These are phyloP conservation scores for Macadamia tetraphylla DNA, from an alignment of 164 flowering plant species.

Conservation along the genomic window DNA sequence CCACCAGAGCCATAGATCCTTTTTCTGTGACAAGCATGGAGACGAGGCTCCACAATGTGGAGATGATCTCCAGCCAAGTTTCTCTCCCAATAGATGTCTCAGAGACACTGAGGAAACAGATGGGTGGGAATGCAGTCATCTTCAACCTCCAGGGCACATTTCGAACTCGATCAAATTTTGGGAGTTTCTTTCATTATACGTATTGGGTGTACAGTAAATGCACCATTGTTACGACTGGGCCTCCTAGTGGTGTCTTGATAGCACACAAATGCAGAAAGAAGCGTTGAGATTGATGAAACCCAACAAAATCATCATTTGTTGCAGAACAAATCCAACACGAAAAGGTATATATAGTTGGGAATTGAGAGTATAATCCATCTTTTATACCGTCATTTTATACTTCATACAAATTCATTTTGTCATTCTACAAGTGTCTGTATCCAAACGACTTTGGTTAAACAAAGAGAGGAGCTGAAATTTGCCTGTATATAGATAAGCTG, in stretches of 20 bases:
- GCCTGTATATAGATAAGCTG: too few relatives aligned
- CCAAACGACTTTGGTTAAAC: too few relatives aligned
- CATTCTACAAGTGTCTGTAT: too few relatives aligned
- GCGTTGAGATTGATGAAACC: constrained; percentile 14
- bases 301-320: too few relatives aligned
- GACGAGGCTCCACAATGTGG: constrained; percentile 31
- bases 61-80: constrained; percentile 61
- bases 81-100: constrained; percentile 27
- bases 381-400: too few relatives aligned
- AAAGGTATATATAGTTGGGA: too few relatives aligned
- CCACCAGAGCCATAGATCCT: constrained; percentile 44
- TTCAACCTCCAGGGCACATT: constrained; percentile 45
- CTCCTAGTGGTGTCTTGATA: constrained; percentile 56
- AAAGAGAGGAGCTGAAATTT: too few relatives aligned
- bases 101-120: constrained; percentile 28
- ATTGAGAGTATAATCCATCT: too few relatives aligned
- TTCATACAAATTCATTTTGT: too few relatives aligned
- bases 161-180: constrained; percentile 38
- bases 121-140: constrained; percentile 24
- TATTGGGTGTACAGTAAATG: constrained; percentile 53
- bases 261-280: constrained; percentile 43
- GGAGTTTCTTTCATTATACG: constrained; percentile 42
- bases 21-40: constrained; percentile 31
- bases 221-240: constrained; percentile 29
- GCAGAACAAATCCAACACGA: too few relatives aligned